Conservation (phyloP, 371 early-diverging fungal genomes). For the Mucor lusitanicus region DNA sequence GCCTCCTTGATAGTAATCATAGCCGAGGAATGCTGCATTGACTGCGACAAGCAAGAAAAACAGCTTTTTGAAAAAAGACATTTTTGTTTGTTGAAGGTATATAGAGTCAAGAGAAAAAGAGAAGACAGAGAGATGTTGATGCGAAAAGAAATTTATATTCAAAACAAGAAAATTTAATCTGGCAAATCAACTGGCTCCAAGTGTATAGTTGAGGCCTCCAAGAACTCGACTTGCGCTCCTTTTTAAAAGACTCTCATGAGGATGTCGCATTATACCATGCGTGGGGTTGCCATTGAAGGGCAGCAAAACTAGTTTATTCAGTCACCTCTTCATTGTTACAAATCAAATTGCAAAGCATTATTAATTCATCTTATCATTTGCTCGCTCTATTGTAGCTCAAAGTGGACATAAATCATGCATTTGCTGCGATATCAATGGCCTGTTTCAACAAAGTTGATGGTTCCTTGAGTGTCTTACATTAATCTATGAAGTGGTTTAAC, state of each 20-base stretch:
- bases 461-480: no score
- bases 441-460: no score
- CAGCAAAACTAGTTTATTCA: no score
- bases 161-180: neutral
- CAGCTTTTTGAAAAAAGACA: slow-evolving; percentile 37
- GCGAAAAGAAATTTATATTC: neutral
- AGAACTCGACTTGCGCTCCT: neutral
- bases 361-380: no score
- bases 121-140: neutral
- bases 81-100: slow-evolving; percentile 2
- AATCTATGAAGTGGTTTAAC: no score
- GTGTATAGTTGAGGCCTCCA: neutral
- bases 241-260: neutral
- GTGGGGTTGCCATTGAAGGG: no score
- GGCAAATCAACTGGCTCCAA: slow-evolving; percentile 3
- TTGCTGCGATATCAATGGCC: no score
- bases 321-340: no score
- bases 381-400: no score
- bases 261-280: no score
- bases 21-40: slow-evolving; percentile 43
- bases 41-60: slow-evolving; percentile 38
- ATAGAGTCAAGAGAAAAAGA: slow-evolving; percentile 7
- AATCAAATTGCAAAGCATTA: no score
- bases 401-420: no score
- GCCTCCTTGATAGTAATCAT: slow-evolving; percentile 54